Percentiles rank a stretch among this genome's conserved stretches.
Conservation (phyloP, 192 early-diverging fungal species). For the Mortierella antarctica region DNA sequence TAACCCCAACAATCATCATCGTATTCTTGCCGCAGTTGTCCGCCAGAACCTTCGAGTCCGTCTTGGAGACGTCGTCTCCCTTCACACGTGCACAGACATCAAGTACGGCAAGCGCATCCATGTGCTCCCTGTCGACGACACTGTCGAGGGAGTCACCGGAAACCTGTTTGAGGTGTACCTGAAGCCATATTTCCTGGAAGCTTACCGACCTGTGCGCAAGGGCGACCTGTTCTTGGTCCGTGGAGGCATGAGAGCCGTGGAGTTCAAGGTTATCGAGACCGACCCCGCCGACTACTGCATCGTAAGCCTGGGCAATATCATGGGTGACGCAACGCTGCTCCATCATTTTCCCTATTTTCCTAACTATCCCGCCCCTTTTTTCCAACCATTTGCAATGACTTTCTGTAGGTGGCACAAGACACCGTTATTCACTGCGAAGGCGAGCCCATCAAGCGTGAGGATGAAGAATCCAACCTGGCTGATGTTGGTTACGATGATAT, state of each 20-base stretch:
- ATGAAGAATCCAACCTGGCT: conserved; percentile 93
- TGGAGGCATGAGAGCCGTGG: conserved; percentile 97
- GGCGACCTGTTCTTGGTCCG: conserved; percentile 95
- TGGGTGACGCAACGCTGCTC: background rate
- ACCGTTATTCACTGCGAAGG: conserved; percentile 99
- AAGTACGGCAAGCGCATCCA: conserved; percentile 98
- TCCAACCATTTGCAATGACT: background rate
- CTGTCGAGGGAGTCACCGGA: conserved; percentile 96
- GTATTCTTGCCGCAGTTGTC: conserved; percentile 69
- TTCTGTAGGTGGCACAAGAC: conserved; percentile 88
- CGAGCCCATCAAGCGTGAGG: conserved; percentile 98
- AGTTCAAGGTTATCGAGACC: conserved; percentile 98
- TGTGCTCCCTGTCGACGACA: conserved; percentile 97
- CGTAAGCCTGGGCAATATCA: conserved; percentile 63
- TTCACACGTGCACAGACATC: conserved; percentile 97
- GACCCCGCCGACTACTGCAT: conserved; percentile 98
- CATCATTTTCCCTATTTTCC: background rate
- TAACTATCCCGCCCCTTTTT: background rate
- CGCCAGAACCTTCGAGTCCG: conserved; percentile 95
- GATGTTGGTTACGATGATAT: conserved; percentile 99
- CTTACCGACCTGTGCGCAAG: conserved; percentile 95
- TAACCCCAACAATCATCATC: background rate
- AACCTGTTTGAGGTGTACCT: conserved; percentile 98
- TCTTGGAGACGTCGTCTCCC: conserved; percentile 95
- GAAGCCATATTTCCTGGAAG: conserved; percentile 99